Evolutionary conservation across 495 filamentous ascomycete species (phyloP).

Genomic region (Penicillium antarcticum): DNA sequence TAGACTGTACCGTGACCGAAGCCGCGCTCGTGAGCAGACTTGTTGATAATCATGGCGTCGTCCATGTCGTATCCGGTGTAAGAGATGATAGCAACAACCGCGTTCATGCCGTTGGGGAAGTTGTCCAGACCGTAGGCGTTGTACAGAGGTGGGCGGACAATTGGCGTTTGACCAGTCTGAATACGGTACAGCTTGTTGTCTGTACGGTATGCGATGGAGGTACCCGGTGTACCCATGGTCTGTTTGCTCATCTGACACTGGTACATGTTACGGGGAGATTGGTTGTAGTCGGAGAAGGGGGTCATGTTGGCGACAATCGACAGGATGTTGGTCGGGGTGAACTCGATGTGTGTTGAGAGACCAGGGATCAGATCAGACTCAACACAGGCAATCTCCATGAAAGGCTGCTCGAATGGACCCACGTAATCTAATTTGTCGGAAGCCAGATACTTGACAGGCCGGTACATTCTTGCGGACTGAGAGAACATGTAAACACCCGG

Average conservation of each 20-base stretch:
- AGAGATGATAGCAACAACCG: slow-evolving; percentile 94
- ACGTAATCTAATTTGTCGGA: slow-evolving; percentile 81
- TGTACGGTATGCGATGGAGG: slow-evolving; percentile 78
- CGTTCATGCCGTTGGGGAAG: slow-evolving; percentile 97
- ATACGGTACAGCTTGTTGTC: slow-evolving; percentile 97
- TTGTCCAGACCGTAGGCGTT: slow-evolving; percentile 97
- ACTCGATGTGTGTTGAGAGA: slow-evolving; percentile 90
- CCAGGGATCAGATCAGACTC: slow-evolving; percentile 80
- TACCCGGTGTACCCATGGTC: slow-evolving; percentile 95
- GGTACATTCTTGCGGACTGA: slow-evolving; percentile 76
- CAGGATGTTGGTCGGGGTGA: slow-evolving; percentile 92
- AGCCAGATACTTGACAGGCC: slow-evolving; percentile 88
- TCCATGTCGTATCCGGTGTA: slow-evolving; percentile 99
- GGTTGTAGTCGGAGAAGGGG: slow-evolving; percentile 98
- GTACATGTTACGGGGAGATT: slow-evolving; percentile 99
- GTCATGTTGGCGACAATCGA: slow-evolving; percentile 99
- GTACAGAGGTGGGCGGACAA: slow-evolving; percentile 87
- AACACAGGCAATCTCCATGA: slow-evolving; percentile 93
- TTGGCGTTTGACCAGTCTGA: slow-evolving; percentile 93
- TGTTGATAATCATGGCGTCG: slow-evolving; percentile 99
- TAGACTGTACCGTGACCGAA: slow-evolving; percentile 96
- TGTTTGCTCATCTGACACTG: slow-evolving; percentile 99
- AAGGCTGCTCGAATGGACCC: slow-evolving; percentile 93
- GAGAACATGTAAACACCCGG: slow-evolving; percentile 95
- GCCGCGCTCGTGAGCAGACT: slow-evolving; percentile 94